phyloP scores from a whole-genome alignment of 1,284 basidiomycete species.

The Caloboletus firmus region DNA sequence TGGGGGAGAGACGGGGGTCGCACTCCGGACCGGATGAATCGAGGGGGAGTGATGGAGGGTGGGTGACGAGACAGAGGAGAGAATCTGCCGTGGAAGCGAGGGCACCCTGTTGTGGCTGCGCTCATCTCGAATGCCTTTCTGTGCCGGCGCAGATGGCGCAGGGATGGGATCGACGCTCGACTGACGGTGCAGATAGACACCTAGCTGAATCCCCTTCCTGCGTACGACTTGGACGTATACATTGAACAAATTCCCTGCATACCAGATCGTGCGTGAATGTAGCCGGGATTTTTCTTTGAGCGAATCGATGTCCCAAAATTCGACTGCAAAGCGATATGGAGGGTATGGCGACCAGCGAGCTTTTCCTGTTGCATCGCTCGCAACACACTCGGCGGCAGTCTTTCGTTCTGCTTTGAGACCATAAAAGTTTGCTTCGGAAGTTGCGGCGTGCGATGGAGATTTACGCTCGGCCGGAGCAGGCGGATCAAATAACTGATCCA shows the following conservation, averaged over 20 bases:
- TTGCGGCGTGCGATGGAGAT: constrained; percentile 29
- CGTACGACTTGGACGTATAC: constrained; percentile 85
- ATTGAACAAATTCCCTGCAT: constrained; percentile 78
- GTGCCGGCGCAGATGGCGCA: constrained; percentile 30
- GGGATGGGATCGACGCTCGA: constrained; percentile 70
- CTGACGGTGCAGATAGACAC: constrained; percentile 89
- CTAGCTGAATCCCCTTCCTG: constrained; percentile 76
- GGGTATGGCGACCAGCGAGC: constrained; percentile 63
- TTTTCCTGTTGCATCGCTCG: constrained; percentile 44
- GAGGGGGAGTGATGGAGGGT: constrained; percentile 46
- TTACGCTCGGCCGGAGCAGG: constrained; percentile 25
- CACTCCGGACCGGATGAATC: constrained; percentile 43
- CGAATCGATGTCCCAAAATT: constrained; percentile 86
- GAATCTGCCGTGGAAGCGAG: constrained; percentile 28
- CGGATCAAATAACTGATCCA: constrained; percentile 53
- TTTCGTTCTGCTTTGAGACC: constrained; percentile 55
- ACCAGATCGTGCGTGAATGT: constrained; percentile 77
- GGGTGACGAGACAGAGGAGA: constrained; percentile 22
- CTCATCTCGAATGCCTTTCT: constrained; percentile 12
- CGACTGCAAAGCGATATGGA: constrained; percentile 81
- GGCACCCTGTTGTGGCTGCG: constrained; percentile 29
- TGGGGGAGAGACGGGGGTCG: constrained; percentile 38
- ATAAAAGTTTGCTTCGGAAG: constrained; percentile 61
- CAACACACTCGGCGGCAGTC: constrained; percentile 42
- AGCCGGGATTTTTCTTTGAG: constrained; percentile 83